Evolutionary conservation across 2,329 filamentous ascomycete genomes (phyloP).

Genomic region (Ambrosiella beaveri): DNA sequence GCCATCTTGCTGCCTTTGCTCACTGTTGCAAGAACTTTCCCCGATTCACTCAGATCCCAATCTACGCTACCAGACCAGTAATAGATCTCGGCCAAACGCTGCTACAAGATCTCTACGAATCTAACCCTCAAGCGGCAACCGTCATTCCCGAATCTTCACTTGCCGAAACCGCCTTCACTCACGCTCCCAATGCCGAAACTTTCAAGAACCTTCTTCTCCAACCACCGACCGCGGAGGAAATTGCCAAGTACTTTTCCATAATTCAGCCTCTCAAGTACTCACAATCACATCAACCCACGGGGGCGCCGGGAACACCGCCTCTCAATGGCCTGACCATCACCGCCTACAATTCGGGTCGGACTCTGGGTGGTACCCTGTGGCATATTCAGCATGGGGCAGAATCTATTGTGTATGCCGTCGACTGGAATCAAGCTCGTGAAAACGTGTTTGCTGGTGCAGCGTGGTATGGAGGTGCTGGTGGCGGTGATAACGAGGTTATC

Average conservation of each 20-base stretch:
- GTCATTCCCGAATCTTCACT: constrained; percentile 59
- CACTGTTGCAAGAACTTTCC: constrained; percentile 97
- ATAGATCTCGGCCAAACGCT: constrained; percentile 84
- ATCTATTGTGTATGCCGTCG: constrained; percentile 91
- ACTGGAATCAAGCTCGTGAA: constrained; percentile 96
- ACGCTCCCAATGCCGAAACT: constrained; percentile 18
- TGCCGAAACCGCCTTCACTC: constrained; percentile 24
- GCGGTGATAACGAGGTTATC: constrained; percentile 73
- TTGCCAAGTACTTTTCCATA: constrained; percentile 75
- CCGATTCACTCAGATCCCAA: constrained; percentile 75
- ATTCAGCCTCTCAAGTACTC: constrained; percentile 93
- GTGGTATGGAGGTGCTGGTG: constrained; percentile 71
- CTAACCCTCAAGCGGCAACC: constrained; percentile 71
- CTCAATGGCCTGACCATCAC: constrained; percentile 86
- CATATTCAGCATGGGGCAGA: constrained; percentile 94
- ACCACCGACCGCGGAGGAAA: constrained; percentile 71
- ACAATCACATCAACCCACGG: constrained; percentile 78
- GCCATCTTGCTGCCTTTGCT: constrained; percentile 82
- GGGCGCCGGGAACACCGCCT: constrained; percentile 74
- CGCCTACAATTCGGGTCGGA: constrained; percentile 91
- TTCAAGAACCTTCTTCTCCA: constrained; percentile 39
- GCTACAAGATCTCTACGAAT: constrained; percentile 81
- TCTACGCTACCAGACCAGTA: constrained; percentile 87
- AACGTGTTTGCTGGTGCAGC: constrained; percentile 87
- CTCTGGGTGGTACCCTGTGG: constrained; percentile 94